These are phyloP conservation scores for Bidens hawaiensis DNA, from an alignment of 140 eudicot genomes.

Conservation along the genomic window DNA sequence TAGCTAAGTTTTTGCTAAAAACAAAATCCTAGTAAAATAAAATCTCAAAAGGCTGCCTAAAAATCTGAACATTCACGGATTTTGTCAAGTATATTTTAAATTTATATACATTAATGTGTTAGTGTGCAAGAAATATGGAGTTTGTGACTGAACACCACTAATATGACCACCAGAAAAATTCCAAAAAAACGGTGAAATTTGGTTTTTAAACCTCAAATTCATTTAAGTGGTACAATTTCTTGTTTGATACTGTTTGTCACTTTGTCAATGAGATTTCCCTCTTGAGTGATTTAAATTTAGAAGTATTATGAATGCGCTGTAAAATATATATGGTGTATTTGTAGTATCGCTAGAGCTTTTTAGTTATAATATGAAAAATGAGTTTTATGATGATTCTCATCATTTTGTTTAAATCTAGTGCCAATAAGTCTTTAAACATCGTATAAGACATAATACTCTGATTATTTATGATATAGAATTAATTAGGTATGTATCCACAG, in stretches of 20 bases:
- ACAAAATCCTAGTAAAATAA: too few species aligned
- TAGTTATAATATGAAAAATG: too few species aligned
- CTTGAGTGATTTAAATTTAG: background rate
- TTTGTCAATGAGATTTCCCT: constrained; percentile 1
- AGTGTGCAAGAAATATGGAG: background rate
- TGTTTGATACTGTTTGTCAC: background rate
- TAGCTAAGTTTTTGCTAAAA: too few species aligned
- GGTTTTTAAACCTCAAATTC: background rate
- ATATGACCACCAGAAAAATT: background rate
- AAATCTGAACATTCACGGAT: background rate
- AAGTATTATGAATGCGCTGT: background rate
- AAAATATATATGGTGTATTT: too few species aligned
- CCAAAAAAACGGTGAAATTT: background rate
- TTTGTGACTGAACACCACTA: background rate
- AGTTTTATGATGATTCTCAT: too few species aligned
- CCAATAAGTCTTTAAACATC: too few species aligned
- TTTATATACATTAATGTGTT: background rate
- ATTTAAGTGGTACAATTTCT: background rate
- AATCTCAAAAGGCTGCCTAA: too few species aligned
- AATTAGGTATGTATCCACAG: too few species aligned
- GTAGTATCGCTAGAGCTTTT: too few species aligned
- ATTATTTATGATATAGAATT: too few species aligned
- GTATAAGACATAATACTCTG: background rate
- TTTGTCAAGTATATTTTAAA: too few species aligned
- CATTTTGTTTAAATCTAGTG: too few species aligned